A percentile compares a stretch with the other conserved stretches of the same genome.
Conservation (phyloP, 2,329 filamentous ascomycete species). For the Ilyonectria destructans region DNA sequence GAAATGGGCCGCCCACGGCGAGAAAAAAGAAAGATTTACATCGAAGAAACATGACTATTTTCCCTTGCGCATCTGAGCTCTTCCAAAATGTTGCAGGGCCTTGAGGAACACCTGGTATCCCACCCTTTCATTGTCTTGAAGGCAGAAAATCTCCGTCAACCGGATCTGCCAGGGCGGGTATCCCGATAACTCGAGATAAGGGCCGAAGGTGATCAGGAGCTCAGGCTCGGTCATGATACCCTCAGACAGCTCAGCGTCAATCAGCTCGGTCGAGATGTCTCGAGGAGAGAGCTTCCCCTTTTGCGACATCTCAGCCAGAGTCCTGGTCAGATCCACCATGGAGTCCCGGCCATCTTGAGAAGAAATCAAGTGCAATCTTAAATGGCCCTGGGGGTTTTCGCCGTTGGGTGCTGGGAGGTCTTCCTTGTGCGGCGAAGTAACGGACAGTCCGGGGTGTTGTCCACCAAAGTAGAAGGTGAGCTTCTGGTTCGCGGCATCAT, state of each 20-base stretch:
- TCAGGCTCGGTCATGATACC: conserved; percentile 91
- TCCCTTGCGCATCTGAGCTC: conserved; percentile 91
- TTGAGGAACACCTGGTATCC: conserved; percentile 95
- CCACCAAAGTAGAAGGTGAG: conserved; percentile 91
- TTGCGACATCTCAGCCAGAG: conserved; percentile 95
- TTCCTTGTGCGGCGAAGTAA: conserved; percentile 63
- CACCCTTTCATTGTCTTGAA: conserved; percentile 84
- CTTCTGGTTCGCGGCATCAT: conserved; percentile 84
- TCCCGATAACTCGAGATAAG: conserved; percentile 86
- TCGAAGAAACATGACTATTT: conserved; percentile 59
- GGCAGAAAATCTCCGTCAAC: conserved; percentile 92
- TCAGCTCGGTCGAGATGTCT: conserved; percentile 88
- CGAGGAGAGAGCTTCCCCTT: conserved; percentile 84
- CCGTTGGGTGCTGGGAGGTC: conserved; percentile 51
- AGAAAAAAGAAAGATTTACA: conserved; percentile 19
- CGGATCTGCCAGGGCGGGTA: conserved; percentile 98
- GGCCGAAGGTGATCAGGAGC: conserved; percentile 88
- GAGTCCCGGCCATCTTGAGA: conserved; percentile 93
- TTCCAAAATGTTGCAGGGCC: conserved; percentile 86
- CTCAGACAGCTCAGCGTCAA: conserved; percentile 89
- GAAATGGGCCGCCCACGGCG: conserved; percentile 30
- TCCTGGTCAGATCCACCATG: conserved; percentile 95
- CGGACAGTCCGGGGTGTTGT: conserved; percentile 79
- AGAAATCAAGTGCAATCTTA: conserved; percentile 84
- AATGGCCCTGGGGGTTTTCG: conserved; percentile 57